phyloP scores from a whole-genome alignment of 257 asterid genomes.

The Solanum sejunctum region DNA sequence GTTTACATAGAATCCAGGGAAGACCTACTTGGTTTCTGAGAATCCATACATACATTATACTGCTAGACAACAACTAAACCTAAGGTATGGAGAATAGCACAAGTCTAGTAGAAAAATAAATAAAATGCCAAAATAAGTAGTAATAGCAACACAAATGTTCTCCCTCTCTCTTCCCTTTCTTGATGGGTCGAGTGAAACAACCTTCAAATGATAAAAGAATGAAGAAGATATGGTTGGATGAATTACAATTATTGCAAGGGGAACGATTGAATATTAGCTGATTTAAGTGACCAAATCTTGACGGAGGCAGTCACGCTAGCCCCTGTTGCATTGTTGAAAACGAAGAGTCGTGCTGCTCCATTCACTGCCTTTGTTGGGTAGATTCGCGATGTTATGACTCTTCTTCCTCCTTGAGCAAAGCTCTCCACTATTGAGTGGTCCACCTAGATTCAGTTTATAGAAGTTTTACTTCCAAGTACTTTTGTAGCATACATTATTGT shows the following conservation, averaged over 20 bases:
- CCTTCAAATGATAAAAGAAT: not conserved
- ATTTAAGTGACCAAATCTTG: slow-evolving; percentile 56
- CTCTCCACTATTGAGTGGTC: slow-evolving; percentile 90
- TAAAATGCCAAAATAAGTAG: not conserved
- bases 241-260: slow-evolving; percentile 7
- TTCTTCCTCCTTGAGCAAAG: slow-evolving; percentile 82
- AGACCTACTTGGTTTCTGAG: not conserved
- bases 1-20: not conserved
- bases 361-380: slow-evolving; percentile 67
- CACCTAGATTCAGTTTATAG: slow-evolving; percentile 20
- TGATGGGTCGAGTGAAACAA: not conserved
- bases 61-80: not conserved
- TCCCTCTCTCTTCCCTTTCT: not conserved
- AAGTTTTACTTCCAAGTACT: not conserved
- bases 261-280: slow-evolving; percentile 47
- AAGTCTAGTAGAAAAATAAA: not conserved
- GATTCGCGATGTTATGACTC: slow-evolving; percentile 59
- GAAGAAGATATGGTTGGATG: not conserved
- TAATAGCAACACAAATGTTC: not conserved
- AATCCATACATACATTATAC: not conserved
- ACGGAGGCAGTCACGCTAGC: slow-evolving; percentile 43
- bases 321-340: slow-evolving; percentile 76
- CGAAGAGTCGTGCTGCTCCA: slow-evolving; percentile 42
- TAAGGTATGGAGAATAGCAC: not conserved
- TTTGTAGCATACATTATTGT: not conserved